These are phyloP conservation scores for Oxyria digyna DNA, from an alignment of 148 eudicot genomes.

Conservation along the genomic window DNA sequence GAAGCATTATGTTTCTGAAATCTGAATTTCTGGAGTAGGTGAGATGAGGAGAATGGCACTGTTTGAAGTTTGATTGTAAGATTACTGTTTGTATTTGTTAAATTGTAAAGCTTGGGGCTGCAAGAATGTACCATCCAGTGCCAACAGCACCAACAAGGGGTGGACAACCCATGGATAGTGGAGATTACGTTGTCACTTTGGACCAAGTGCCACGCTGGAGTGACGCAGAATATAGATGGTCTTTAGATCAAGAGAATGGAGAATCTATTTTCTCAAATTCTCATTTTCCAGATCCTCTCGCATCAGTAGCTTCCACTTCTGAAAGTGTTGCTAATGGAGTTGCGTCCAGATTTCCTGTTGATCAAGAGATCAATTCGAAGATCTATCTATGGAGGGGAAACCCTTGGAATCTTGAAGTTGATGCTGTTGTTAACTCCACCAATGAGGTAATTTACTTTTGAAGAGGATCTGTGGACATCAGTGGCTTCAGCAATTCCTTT, in stretches of 20 bases:
- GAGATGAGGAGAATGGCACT: neutral
- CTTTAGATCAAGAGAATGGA: slow-evolving; percentile 44
- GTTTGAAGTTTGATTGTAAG: slow-evolving; percentile 1
- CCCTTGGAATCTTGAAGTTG: slow-evolving; percentile 98
- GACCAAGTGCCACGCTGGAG: slow-evolving; percentile 98
- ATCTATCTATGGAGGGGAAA: slow-evolving; percentile 94
- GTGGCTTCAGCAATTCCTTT: neutral
- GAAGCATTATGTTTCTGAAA: neutral
- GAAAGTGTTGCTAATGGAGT: slow-evolving; percentile 49
- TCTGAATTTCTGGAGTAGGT: neutral
- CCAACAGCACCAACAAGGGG: slow-evolving; percentile 48
- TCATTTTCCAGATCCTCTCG: slow-evolving; percentile 73
- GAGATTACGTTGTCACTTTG: slow-evolving; percentile 67
- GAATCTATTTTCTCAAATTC: slow-evolving; percentile 34
- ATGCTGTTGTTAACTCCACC: slow-evolving; percentile 97
- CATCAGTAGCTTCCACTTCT: slow-evolving; percentile 44
- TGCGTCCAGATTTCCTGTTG: slow-evolving; percentile 81
- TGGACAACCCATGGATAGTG: slow-evolving; percentile 67
- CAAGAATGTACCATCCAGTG: slow-evolving; percentile 42
- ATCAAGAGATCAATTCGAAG: slow-evolving; percentile 75
- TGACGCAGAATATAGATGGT: slow-evolving; percentile 57
- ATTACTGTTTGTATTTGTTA: neutral
- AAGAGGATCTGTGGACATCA: neutral
- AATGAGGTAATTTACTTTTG: slow-evolving; percentile 53
- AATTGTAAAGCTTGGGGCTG: slow-evolving; percentile 1